Conservation (phyloP, 2,329 filamentous ascomycete genomes). For the Rutstroemia sp. region DNA sequence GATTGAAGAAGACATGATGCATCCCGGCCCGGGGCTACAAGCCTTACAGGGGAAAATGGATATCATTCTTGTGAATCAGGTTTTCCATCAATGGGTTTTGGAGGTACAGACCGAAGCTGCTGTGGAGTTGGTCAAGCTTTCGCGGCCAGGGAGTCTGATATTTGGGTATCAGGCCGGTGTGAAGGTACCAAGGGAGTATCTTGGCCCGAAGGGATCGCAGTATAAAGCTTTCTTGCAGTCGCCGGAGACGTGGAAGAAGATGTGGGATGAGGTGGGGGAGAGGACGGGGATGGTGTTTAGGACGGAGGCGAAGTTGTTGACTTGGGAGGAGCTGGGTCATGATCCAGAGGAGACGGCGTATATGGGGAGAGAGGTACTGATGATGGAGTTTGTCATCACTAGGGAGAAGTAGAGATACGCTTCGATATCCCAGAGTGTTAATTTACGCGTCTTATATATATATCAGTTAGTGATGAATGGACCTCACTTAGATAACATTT, state of each 20-base stretch:
- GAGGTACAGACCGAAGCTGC: not conserved
- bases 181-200: not conserved
- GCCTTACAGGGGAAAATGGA: not conserved
- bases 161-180: not conserved
- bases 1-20: constrained; percentile 27
- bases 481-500: too few relatives aligned
- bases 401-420: not conserved
- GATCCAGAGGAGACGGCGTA: not conserved
- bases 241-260: not conserved
- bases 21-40: not conserved
- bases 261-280: not conserved
- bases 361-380: not conserved
- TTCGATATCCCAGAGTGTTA: too few relatives aligned
- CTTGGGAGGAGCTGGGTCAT: not conserved
- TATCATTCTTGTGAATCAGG: not conserved
- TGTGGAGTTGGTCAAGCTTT: not conserved
- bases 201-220: not conserved
- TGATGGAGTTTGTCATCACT: constrained; percentile 1
- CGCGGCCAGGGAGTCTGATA: constrained; percentile 1
- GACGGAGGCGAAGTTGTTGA: not conserved
- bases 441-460: too few relatives aligned
- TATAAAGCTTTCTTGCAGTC: not conserved
- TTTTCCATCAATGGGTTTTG: constrained; percentile 3
- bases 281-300: not conserved
- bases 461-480: too few relatives aligned